Conservation (phyloP, 495 filamentous ascomycete species). For the Penicillium crystallinum region DNA sequence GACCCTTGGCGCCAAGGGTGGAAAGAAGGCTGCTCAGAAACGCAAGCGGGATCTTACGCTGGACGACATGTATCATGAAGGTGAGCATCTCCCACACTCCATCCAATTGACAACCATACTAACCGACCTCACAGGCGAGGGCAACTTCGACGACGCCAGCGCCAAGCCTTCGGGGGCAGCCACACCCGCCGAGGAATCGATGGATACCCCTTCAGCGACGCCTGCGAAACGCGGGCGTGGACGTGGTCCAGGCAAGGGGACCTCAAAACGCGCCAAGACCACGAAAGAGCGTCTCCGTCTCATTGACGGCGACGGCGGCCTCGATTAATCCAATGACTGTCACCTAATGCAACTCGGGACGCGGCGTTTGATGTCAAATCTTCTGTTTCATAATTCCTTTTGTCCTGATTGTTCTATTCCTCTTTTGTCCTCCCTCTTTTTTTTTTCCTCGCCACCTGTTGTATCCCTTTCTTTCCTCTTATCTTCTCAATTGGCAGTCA, state of each 20-base stretch:
- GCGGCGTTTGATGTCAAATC: constrained; percentile 25
- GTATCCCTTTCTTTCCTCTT: constrained; percentile 9
- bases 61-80: constrained; percentile 98
- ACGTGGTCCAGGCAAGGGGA: constrained; percentile 42
- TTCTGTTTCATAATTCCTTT: constrained; percentile 13
- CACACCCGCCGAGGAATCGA: constrained; percentile 64
- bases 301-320: constrained; percentile 68
- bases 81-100: constrained; percentile 38
- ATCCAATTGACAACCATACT: constrained; percentile 9
- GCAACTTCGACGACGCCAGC: constrained; percentile 79
- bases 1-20: constrained; percentile 47
- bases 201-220: constrained; percentile 40
- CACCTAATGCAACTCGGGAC: constrained; percentile 25
- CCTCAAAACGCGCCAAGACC: constrained; percentile 83
- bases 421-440: constrained; percentile 8
- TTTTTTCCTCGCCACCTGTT: constrained; percentile 1
- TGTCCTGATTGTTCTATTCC: background rate
- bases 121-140: constrained; percentile 63
- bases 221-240: constrained; percentile 51
- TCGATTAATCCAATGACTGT: constrained; percentile 22
- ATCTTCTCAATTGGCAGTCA: constrained; percentile 12
- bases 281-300: constrained; percentile 83
- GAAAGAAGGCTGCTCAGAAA: constrained; percentile 52
- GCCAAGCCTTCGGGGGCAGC: constrained; percentile 78
- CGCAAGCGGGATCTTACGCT: constrained; percentile 74